A percentile compares a stretch with the other conserved stretches of the same genome.
phyloP scores from a whole-genome alignment of 129 eudicot genomes.

The sunflower (Helianthus annuus) region HanXRQr2.0-SUNRISE NC_035437.2:7464798-7465297 shows the following conservation, averaged over 20 bases:
- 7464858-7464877: conserved; percentile 81
- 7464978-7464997: conserved; percentile 19
- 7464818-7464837: conserved; percentile 70
- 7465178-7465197: too few relatives aligned
- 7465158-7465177: too few relatives aligned
- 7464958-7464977: conserved; percentile 33
- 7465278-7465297: too few relatives aligned
- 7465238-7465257: too few relatives aligned
- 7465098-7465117: too few relatives aligned
- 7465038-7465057: neutral
- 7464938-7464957: conserved; percentile 27
- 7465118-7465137: too few relatives aligned
- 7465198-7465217: too few relatives aligned
- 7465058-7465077: too few relatives aligned
- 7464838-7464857: conserved; percentile 67
- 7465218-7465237: too few relatives aligned
- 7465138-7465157: too few relatives aligned
- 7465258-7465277: too few relatives aligned
- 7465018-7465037: conserved; percentile 18
- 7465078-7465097: too few relatives aligned
- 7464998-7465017: conserved; percentile 20
- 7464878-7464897: conserved; percentile 61
- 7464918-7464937: conserved; percentile 2
- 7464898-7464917: conserved; percentile 33
- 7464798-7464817: conserved; percentile 63